Conservation (phyloP, 73 alveolate genomes). For the Paramecium pentaurelia region DNA sequence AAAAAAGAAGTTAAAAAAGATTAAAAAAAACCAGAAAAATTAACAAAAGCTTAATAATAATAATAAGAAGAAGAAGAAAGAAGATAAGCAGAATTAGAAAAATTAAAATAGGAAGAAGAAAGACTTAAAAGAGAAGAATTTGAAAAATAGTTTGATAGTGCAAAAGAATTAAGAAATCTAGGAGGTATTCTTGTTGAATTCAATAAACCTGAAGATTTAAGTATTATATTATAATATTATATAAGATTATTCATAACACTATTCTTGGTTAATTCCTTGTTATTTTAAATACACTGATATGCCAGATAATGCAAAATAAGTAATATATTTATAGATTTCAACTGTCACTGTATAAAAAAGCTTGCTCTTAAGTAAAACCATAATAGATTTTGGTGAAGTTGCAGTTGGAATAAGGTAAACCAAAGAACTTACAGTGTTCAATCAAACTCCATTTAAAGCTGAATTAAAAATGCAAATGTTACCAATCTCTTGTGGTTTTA, state of each 20-base stretch:
- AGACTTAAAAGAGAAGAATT: conserved; percentile 69
- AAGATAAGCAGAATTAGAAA: conserved; percentile 68
- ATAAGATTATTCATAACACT: conserved; percentile 81
- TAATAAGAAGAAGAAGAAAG: conserved; percentile 82
- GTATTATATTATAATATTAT: neutral
- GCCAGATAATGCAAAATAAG: conserved; percentile 58
- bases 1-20: conserved; percentile 76
- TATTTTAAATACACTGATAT: conserved; percentile 70
- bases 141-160: conserved; percentile 77
- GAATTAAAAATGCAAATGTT: conserved; percentile 84
- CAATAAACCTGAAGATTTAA: conserved; percentile 23
- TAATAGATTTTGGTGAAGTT: conserved; percentile 93
- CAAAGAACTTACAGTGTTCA: conserved; percentile 78
- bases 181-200: conserved; percentile 85
- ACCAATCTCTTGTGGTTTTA: conserved; percentile 91
- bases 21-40: conserved; percentile 77
- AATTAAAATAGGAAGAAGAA: conserved; percentile 65
- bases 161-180: conserved; percentile 73
- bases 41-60: conserved; percentile 66
- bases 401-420: conserved; percentile 92
- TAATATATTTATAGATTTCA: conserved; percentile 76
- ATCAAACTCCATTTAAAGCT: conserved; percentile 79
- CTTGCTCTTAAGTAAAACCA: conserved; percentile 82
- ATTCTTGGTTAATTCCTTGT: conserved; percentile 92
- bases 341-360: conserved; percentile 85